Percentiles rank a stretch among this genome's conserved stretches.
phyloP scores from a whole-genome alignment of 768 basidiomycete genomes.

The Collybiopsis confluens region DNA sequence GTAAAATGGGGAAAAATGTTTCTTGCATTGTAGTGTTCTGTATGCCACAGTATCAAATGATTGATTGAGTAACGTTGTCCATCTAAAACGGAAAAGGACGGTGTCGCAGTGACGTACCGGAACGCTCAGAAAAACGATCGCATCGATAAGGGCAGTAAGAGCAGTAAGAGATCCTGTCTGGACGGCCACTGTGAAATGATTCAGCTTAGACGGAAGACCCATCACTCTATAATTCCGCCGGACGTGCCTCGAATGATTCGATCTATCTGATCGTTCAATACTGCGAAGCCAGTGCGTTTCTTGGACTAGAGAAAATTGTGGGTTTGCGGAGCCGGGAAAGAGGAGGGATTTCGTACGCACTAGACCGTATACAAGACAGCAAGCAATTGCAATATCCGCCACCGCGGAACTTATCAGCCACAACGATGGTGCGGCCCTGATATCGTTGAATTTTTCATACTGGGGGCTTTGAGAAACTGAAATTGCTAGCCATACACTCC shows the following conservation, averaged over 20 bases:
- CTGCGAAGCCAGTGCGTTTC: neutral
- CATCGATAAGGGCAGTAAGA: neutral
- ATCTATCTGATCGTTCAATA: constrained; percentile 8
- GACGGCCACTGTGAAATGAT: neutral
- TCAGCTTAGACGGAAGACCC: neutral
- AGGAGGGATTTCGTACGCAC: neutral
- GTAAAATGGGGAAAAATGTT: neutral
- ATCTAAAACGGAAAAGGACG: neutral
- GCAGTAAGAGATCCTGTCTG: constrained; percentile 9
- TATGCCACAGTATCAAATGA: neutral
- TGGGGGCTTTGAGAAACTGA: constrained; percentile 3
- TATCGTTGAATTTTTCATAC: neutral
- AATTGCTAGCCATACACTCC: constrained; percentile 2
- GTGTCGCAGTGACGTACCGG: neutral
- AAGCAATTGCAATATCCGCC: constrained; percentile 4
- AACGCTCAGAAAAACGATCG: constrained; percentile 8
- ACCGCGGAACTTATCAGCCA: constrained; percentile 8
- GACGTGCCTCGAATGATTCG: constrained; percentile 3
- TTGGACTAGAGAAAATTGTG: neutral
- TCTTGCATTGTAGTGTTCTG: constrained; percentile 4
- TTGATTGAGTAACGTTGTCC: neutral
- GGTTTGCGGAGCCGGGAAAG: neutral
- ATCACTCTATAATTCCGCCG: neutral
- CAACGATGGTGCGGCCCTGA: neutral
- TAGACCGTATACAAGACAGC: constrained; percentile 4